Base-by-base conservation (phyloP, 305 asterid species). In the Rubia balearica region DNA sequence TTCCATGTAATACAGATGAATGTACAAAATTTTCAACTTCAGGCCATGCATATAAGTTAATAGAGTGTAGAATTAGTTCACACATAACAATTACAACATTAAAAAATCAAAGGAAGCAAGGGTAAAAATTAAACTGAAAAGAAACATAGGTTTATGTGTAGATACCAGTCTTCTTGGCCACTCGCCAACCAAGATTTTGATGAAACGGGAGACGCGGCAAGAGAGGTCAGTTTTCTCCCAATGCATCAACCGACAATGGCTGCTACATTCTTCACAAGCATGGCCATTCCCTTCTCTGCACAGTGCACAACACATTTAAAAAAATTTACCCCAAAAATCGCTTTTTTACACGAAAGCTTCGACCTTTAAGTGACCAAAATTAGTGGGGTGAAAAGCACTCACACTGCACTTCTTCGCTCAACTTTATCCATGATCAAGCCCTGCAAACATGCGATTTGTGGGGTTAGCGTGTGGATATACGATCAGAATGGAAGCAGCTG, bases 121-220 rank as follows among this genome's bases (percentile, higher is more conserved):
- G 41, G 7, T 38, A 38, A 38, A 38, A 38, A 38, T 6, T 38
- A 38, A 38, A 38, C 41, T 38, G 41, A 38, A 38, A 38, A 38
- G 41, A 38, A 43, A 43, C 48, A 43, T 9, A 43, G 13, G 48
- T 1, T 8, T 7, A 8, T 43, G 46, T 8, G 13, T 8, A 43
- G 8, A 38, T 71, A 74, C 78, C 82, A 78, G 65, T 30, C 55
- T 30, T 48, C 67, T n/a, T 4, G n/a, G 17, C 36, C 55, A 74
- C 21, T 71, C 53, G 9, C 74, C 81, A 7, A 64, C 4, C 75
- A 77, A 38, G 59, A 77, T 7, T 66, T 73, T 77, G 78, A 77
- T 73, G 49, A 77, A 77, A 5, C 75, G 43, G 59, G 12, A 1
- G 14, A 73, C 72, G 8, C 27, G 1, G 71, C 64, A 30, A 8